phyloP scores from a whole-genome alignment of 257 asterid species.

The Gentiana macrophylla region DNA sequence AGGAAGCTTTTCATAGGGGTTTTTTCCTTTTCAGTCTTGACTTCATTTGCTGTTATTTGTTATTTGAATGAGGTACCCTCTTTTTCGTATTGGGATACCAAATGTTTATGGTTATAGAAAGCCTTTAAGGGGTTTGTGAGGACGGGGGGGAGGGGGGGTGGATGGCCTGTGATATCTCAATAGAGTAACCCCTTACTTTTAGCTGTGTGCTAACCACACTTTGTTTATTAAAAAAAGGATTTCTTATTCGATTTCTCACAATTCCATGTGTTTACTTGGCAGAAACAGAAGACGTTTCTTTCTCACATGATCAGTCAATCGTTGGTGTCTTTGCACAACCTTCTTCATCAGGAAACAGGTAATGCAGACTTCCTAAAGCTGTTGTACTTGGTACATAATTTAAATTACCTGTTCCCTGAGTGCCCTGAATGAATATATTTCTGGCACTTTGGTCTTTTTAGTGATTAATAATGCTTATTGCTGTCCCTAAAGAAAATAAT shows the following conservation, averaged over 20 bases:
- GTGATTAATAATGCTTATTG: no score
- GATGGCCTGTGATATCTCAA: background rate
- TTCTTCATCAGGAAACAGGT: conserved; percentile 78
- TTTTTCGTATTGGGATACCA: no score
- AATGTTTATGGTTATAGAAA: no score
- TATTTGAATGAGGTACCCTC: background rate
- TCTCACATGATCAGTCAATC: conserved; percentile 57
- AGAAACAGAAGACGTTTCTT: conserved; percentile 66
- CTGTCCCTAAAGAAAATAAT: no score
- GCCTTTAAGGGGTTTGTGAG: no score
- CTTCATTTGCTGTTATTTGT: background rate
- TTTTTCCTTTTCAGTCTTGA: background rate
- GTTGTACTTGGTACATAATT: no score
- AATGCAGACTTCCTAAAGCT: conserved; percentile 2
- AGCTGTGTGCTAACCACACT: background rate
- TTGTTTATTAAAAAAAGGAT: background rate
- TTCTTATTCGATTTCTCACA: background rate
- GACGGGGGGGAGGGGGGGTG: no score
- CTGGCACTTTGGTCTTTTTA: no score
- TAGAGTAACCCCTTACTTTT: background rate
- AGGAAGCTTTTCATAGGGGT: background rate
- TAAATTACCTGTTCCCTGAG: no score
- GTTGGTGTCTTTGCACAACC: conserved; percentile 93
- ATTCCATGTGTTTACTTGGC: conserved; percentile 17
- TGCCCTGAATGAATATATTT: no score